Evolutionary conservation across 352 stramenopile genomes (phyloP), one percentile per base, ranked within the genome.

Genomic region (Phytopythium cucurbitacearum): DNA sequence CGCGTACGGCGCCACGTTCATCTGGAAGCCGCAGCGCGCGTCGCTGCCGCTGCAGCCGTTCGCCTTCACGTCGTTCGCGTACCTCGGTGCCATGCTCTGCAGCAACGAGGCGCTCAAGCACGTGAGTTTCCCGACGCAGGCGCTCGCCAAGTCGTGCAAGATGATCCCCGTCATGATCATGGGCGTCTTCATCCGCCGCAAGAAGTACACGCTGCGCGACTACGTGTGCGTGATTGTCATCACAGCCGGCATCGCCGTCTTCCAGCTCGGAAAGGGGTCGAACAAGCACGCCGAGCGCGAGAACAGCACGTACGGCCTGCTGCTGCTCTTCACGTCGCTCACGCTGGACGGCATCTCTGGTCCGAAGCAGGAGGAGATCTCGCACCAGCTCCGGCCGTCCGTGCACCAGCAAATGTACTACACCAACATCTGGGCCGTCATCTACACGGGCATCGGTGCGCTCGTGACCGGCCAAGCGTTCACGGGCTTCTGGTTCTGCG

Each of bases 131-230:
- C 97, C 97, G 13, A 98, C 97, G 9, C 94, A 98, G 57, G 97
- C 96, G n/a, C 83, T 99, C 9, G 97, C 94, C 46, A 99, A 99
- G 73, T 97, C 83, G 65, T 98, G 96, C 67, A 99, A 99, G 71
- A 99, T 99, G 96, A 97, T 98, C 52, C 97, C 97, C 5, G 96
- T 99, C 46, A 97, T 97, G 89, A 62, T 97, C 63, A 96, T 96
- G 81, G 89, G 89, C 48, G 89, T 97, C 47, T 66, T 97, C 62
- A 92, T 97, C 55, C 83, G 87, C n/a, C 77, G 87, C 55, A 96
- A 96, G 59, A 89, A 91, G 47, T 97, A 97, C 68, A 86, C 78
- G 38, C 36, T 93, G 45, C 72, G 77, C 33, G 88, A 97, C 61
- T 97, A 96, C 69, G 63, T 97, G 36, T 96, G 88, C 44, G 88